Conservation (phyloP, 2,329 filamentous ascomycete genomes). For the Fonsecaea pugnacius region DNA sequence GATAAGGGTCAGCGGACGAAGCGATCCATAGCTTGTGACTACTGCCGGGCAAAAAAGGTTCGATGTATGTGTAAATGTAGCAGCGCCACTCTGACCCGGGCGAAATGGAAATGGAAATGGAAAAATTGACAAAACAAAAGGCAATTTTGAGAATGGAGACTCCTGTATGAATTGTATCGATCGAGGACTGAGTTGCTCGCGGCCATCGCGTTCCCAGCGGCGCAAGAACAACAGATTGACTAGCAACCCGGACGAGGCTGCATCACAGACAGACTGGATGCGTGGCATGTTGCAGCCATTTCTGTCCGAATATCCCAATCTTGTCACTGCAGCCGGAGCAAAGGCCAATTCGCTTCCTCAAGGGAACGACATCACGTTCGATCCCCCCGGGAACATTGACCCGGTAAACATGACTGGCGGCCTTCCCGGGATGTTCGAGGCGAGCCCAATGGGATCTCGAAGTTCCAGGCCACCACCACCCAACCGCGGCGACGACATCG, state of each 20-base stretch:
- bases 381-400: neutral
- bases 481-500: neutral
- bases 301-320: neutral
- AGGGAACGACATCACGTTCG: neutral
- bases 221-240: neutral
- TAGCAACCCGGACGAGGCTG: neutral
- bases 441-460: neutral
- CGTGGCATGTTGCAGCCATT: neutral
- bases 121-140: neutral
- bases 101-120: neutral
- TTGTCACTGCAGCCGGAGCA: neutral
- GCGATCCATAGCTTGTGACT: conserved; percentile 7
- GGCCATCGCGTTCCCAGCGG: neutral
- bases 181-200: neutral
- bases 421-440: neutral
- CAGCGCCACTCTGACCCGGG: too few relatives aligned
- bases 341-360: neutral
- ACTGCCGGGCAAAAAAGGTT: conserved; percentile 12
- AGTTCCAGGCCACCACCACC: neutral
- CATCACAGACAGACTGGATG: neutral
- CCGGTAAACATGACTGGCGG: neutral
- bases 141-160: neutral
- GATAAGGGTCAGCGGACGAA: neutral
- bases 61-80: conserved; percentile 6
- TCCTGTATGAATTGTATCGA: conserved; percentile 40